These are phyloP conservation scores for Debaryomycetaceae sp. DNA, from an alignment of 1,139 yeast genomes.

Conservation along the genomic window DNA sequence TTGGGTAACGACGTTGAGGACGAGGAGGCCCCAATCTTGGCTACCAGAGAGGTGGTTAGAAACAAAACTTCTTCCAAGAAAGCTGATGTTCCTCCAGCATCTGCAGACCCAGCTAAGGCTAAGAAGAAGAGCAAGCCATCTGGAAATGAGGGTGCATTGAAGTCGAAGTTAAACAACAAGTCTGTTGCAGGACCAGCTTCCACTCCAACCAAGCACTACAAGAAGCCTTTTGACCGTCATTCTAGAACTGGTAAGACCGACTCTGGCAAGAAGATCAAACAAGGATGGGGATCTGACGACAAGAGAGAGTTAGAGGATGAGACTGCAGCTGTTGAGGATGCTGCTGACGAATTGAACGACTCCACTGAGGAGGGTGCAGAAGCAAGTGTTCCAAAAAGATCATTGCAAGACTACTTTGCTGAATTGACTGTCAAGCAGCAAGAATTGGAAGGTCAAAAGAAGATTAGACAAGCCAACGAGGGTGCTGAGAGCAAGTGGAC, in stretches of 20 bases:
- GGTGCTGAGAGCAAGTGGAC: constrained; percentile 59
- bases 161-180: constrained; percentile 74
- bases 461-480: constrained; percentile 55
- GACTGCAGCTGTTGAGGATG: constrained; percentile 61
- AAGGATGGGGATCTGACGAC: constrained; percentile 82
- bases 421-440: constrained; percentile 52
- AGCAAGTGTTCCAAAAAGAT: constrained; percentile 50
- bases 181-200: constrained; percentile 57
- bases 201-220: constrained; percentile 54
- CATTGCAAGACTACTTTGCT: constrained; percentile 72
- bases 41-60: constrained; percentile 78
- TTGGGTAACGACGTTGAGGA: constrained; percentile 81
- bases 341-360: constrained; percentile 45
- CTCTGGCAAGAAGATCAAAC: constrained; percentile 77
- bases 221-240: constrained; percentile 76
- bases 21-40: constrained; percentile 44
- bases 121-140: constrained; percentile 67
- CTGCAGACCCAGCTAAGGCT: constrained; percentile 79
- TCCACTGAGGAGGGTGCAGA: constrained; percentile 37
- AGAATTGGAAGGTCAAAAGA: constrained; percentile 40
- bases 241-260: constrained; percentile 81
- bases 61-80: constrained; percentile 84
- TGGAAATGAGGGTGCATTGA: constrained; percentile 91
- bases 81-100: constrained; percentile 79
- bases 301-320: constrained; percentile 59